Conservation (phyloP, 2,329 filamentous ascomycete genomes). For the Dryadomyces quercivorus region DNA sequence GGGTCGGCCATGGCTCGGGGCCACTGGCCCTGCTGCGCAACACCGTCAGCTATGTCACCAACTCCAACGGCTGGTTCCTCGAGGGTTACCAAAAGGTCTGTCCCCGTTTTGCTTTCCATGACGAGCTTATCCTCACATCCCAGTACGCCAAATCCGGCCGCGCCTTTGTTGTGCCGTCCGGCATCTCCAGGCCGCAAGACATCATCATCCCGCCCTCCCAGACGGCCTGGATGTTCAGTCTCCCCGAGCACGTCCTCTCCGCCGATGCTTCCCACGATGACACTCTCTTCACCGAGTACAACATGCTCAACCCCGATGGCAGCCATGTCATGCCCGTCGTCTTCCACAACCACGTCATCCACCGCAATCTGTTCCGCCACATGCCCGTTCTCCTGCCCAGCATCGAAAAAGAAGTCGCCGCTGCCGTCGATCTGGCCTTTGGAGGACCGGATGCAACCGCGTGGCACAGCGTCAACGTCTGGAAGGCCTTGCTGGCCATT, state of each 20-base stretch:
- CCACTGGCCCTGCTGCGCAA: slow-evolving; percentile 25
- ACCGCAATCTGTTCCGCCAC: slow-evolving; percentile 30
- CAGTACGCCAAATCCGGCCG: slow-evolving; percentile 28
- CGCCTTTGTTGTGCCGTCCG: slow-evolving; percentile 29
- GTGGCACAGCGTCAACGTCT: slow-evolving; percentile 29
- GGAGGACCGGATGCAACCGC: slow-evolving; percentile 8
- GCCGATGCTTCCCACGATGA: slow-evolving; percentile 32
- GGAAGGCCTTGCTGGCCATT: slow-evolving; percentile 30
- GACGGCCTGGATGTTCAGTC: slow-evolving; percentile 32
- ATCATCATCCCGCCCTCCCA: slow-evolving; percentile 31
- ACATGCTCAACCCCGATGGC: slow-evolving; percentile 22
- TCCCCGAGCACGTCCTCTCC: slow-evolving; percentile 31
- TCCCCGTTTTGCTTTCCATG: neutral
- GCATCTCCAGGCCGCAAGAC: slow-evolving; percentile 27
- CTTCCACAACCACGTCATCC: slow-evolving; percentile 29
- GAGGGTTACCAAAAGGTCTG: slow-evolving; percentile 30
- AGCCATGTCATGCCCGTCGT: slow-evolving; percentile 4
- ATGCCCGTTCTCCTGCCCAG: slow-evolving; percentile 24
- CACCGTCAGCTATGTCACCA: slow-evolving; percentile 24
- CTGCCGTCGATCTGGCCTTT: slow-evolving; percentile 23
- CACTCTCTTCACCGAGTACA: slow-evolving; percentile 26
- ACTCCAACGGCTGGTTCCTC: slow-evolving; percentile 26
- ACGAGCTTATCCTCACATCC: neutral
- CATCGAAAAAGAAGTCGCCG: slow-evolving; percentile 27
- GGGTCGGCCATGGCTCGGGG: slow-evolving; percentile 27